phyloP scores from a whole-genome alignment of 768 basidiomycete species.

The Flagelloscypha sp. region DNA sequence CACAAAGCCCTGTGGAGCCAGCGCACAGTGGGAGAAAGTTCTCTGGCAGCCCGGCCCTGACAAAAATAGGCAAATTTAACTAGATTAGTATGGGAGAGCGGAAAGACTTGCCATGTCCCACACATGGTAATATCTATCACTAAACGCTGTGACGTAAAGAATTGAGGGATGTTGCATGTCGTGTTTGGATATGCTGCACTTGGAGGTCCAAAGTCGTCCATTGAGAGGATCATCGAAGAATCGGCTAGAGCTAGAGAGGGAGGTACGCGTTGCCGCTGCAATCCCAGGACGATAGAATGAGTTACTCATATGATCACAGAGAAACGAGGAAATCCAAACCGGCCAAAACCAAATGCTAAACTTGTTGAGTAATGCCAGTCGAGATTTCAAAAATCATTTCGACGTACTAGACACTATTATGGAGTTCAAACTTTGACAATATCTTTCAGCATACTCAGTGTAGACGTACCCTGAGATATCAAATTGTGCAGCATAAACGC shows the following conservation, averaged over 20 bases:
- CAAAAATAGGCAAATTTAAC: slow-evolving; percentile 1
- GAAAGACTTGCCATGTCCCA: slow-evolving; percentile 32
- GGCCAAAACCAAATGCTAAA: too few species aligned
- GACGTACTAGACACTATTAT: too few species aligned
- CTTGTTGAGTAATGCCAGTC: too few species aligned
- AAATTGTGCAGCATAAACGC: slow-evolving; percentile 64
- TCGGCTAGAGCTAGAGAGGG: slow-evolving; percentile 22
- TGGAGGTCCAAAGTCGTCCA: slow-evolving; percentile 36
- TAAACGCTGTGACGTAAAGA: slow-evolving; percentile 40
- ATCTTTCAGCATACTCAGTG: too few species aligned
- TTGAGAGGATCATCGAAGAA: slow-evolving; percentile 25
- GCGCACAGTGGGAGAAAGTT: slow-evolving; percentile 36
- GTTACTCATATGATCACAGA: too few species aligned
- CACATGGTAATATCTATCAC: slow-evolving; percentile 51
- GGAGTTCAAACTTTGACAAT: too few species aligned
- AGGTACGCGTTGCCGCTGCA: slow-evolving; percentile 32
- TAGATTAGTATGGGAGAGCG: not conserved
- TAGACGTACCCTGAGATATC: slow-evolving; percentile 42
- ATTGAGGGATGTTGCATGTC: slow-evolving; percentile 35
- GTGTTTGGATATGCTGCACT: slow-evolving; percentile 32
- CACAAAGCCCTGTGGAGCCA: slow-evolving; percentile 33
- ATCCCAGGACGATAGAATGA: too few species aligned
- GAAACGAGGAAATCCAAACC: too few species aligned
- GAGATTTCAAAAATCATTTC: too few species aligned
- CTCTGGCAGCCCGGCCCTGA: slow-evolving; percentile 41